Conservation (phyloP, 1,139 yeast species). For the Geotrichum histeridarum region DNA sequence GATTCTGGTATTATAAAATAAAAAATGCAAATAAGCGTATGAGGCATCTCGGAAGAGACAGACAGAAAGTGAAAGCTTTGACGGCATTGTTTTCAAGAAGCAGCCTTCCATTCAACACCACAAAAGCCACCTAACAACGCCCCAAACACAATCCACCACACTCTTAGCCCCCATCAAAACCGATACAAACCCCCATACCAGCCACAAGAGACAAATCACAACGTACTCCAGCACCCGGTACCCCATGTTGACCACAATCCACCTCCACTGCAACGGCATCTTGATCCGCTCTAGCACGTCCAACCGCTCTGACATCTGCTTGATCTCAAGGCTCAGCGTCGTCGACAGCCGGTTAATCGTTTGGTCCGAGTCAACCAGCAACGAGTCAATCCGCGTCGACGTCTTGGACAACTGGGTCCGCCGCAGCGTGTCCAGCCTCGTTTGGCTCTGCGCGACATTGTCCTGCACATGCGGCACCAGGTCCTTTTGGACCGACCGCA, state of each 20-base stretch:
- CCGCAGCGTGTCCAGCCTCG: constrained; percentile 5
- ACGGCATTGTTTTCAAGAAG: too few relatives aligned
- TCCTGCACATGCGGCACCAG: not conserved
- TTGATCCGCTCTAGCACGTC: constrained; percentile 45
- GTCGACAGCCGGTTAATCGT: constrained; percentile 80
- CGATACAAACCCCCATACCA: constrained; percentile 66
- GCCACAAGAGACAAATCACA: constrained; percentile 62
- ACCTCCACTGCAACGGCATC: constrained; percentile 17
- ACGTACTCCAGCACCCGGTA: constrained; percentile 43
- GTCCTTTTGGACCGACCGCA: constrained; percentile 1
- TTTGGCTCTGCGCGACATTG: not conserved
- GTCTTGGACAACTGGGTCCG: constrained; percentile 17
- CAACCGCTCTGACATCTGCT: constrained; percentile 63
- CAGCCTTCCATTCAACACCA: constrained; percentile 33
- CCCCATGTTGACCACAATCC: constrained; percentile 3
- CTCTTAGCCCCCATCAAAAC: constrained; percentile 43
- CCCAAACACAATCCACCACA: constrained; percentile 39
- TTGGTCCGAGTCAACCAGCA: constrained; percentile 65
- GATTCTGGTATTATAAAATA: not conserved
- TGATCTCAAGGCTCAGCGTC: constrained; percentile 63
- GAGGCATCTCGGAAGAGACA: too few relatives aligned
- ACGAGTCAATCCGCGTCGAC: constrained; percentile 15
- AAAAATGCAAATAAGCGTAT: too few relatives aligned
- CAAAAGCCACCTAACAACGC: constrained; percentile 43
- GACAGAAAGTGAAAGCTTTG: too few relatives aligned